These are phyloP conservation scores for Tulasnella sp. DNA, from an alignment of 768 basidiomycete genomes.

Conservation along the genomic window DNA sequence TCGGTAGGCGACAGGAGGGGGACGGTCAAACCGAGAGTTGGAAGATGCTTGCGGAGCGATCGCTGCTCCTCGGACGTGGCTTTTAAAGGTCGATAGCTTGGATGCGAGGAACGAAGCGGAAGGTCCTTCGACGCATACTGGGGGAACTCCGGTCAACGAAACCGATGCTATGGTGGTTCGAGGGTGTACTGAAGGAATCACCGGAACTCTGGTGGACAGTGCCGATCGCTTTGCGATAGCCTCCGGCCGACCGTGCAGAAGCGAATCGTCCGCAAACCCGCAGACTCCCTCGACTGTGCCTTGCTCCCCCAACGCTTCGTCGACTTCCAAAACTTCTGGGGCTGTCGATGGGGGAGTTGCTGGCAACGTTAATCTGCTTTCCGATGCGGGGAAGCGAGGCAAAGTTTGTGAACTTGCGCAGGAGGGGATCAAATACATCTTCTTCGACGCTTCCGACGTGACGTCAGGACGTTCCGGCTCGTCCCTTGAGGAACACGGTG, in stretches of 20 bases:
- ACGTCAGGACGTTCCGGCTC: neutral
- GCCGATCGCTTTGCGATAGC: neutral
- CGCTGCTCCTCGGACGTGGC: neutral
- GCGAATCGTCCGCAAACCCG: neutral
- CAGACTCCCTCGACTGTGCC: neutral
- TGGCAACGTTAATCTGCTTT: neutral
- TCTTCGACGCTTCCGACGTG: neutral
- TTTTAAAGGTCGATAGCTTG: neutral
- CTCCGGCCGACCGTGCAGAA: neutral
- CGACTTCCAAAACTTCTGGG: neutral
- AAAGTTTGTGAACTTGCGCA: neutral
- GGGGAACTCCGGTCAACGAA: neutral
- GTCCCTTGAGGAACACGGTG: neutral
- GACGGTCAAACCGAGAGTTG: too few species aligned
- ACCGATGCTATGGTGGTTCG: neutral
- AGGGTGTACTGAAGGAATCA: neutral
- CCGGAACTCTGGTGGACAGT: neutral
- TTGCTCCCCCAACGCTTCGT: neutral
- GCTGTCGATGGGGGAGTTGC: neutral
- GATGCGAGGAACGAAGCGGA: neutral
- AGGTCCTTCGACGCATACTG: neutral
- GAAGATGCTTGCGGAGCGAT: too few species aligned
- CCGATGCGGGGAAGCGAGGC: neutral
- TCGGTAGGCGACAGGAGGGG: neutral
- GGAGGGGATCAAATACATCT: neutral